phyloP scores from a whole-genome alignment of 1,284 basidiomycete genomes.

The Anthracocystis walkeri region DNA sequence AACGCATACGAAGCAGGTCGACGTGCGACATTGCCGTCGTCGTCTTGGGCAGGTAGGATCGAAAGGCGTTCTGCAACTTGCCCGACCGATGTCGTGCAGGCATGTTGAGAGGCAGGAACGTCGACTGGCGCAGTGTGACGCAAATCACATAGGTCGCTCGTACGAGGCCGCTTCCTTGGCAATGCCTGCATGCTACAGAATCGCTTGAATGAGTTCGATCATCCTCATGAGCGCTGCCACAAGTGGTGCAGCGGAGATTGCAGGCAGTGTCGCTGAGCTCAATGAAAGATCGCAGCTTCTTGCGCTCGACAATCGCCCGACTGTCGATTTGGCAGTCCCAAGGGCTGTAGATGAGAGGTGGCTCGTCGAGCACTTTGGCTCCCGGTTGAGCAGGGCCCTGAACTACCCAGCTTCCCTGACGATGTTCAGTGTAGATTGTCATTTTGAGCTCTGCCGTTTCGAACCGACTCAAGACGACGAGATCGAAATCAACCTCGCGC shows the following conservation, averaged over 20 bases:
- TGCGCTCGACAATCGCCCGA: constrained; percentile 40
- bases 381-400: constrained; percentile 26
- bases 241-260: constrained; percentile 22
- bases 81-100: constrained; percentile 27
- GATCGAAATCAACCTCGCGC: constrained; percentile 38
- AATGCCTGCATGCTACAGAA: constrained; percentile 22
- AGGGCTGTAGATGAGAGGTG: constrained; percentile 40
- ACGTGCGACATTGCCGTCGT: constrained; percentile 81
- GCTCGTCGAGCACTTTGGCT: constrained; percentile 23
- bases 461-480: constrained; percentile 42
- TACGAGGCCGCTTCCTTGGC: constrained; percentile 26
- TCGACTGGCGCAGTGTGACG: constrained; percentile 41
- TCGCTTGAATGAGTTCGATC: background rate
- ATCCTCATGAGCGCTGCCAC: constrained; percentile 14
- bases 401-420: constrained; percentile 42
- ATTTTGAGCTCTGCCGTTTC: constrained; percentile 44
- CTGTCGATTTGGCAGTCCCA: constrained; percentile 51
- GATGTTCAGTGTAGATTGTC: constrained; percentile 46
- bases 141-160: constrained; percentile 45
- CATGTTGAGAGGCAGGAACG: constrained; percentile 41
- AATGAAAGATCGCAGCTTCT: constrained; percentile 51
- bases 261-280: constrained; percentile 50
- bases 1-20: constrained; percentile 75
- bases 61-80: constrained; percentile 72
- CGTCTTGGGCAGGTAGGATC: constrained; percentile 74